Evolutionary conservation across 768 basidiomycete species (phyloP).

Genomic region (Lenzites betulinus): DNA sequence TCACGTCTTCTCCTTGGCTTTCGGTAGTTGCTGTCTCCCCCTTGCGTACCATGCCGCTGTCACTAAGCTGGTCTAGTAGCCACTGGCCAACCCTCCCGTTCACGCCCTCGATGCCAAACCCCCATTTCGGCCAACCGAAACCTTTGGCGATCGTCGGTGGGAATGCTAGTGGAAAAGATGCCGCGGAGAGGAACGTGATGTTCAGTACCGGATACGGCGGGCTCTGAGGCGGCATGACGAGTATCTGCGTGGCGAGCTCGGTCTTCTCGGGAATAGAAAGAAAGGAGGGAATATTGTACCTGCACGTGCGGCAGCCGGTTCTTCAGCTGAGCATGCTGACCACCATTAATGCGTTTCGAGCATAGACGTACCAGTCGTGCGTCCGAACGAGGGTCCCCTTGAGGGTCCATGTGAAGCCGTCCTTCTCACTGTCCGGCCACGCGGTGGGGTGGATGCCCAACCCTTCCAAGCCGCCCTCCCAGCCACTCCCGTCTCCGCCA

Average conservation of each 20-base stretch:
- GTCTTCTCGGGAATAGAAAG: conserved; percentile 85
- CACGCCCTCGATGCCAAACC: conserved; percentile 84
- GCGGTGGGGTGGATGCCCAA: conserved; percentile 84
- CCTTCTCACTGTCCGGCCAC: conserved; percentile 81
- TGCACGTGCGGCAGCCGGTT: conserved; percentile 28
- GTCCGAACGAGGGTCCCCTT: conserved; percentile 68
- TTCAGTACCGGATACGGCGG: conserved; percentile 52
- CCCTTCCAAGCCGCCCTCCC: conserved; percentile 68
- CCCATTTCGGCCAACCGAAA: conserved; percentile 77
- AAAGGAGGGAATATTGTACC: conserved; percentile 83
- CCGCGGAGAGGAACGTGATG: conserved; percentile 81
- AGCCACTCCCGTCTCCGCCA: conserved; percentile 64
- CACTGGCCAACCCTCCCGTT: conserved; percentile 76
- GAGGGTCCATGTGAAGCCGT: conserved; percentile 80
- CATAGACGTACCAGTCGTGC: conserved; percentile 74
- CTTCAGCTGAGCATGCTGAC: neutral
- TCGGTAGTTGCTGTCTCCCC: neutral
- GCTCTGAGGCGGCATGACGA: conserved; percentile 43
- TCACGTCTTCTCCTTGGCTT: conserved; percentile 27
- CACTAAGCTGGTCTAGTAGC: conserved; percentile 57
- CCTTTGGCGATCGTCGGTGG: conserved; percentile 80
- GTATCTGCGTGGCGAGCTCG: conserved; percentile 51
- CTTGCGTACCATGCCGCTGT: neutral
- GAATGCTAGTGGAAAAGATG: conserved; percentile 77
- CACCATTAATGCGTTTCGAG: neutral